Evolutionary conservation across 371 early-diverging fungal genomes (phyloP).

Genomic region (Rhizopus stolonifer): DNA sequence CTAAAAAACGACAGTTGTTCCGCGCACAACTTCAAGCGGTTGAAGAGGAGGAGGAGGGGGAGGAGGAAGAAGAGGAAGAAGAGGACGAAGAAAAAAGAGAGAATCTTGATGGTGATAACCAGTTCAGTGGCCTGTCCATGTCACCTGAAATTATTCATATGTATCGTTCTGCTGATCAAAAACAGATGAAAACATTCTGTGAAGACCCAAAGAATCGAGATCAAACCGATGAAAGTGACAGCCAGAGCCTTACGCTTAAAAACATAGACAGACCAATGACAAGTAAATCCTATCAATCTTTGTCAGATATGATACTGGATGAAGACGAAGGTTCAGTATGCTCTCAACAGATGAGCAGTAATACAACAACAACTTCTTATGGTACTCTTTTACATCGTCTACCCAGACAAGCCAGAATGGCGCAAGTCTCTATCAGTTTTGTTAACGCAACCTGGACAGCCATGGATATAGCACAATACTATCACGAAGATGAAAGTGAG

Average conservation of each 20-base stretch:
- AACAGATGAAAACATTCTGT: neutral
- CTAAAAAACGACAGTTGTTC: conserved; percentile 1
- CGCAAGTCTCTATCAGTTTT: conserved; percentile 18
- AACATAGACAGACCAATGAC: conserved; percentile 4
- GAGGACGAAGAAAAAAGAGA: neutral
- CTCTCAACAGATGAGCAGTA: neutral
- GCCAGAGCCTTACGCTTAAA: neutral
- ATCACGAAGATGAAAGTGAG: conserved; percentile 10
- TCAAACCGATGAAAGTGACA: conserved; percentile 1
- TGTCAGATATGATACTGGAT: conserved; percentile 31
- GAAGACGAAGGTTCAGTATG: neutral
- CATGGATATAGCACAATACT: conserved; percentile 26
- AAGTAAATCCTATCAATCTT: conserved; percentile 32
- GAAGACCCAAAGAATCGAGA: neutral
- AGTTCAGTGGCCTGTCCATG: conserved; percentile 23
- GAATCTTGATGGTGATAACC: neutral
- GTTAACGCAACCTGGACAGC: conserved; percentile 33
- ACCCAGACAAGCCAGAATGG: neutral
- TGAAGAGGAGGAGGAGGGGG: conserved; percentile 26
- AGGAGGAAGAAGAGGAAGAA: conserved; percentile 2
- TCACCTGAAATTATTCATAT: conserved; percentile 38
- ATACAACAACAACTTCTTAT: conserved; percentile 6
- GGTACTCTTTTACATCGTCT: conserved; percentile 15
- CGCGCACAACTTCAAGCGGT: conserved; percentile 23
- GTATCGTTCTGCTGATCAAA: conserved; percentile 35